Conservation (phyloP, 2,329 filamentous ascomycete genomes). For the Helicocarpus griseus region DNA sequence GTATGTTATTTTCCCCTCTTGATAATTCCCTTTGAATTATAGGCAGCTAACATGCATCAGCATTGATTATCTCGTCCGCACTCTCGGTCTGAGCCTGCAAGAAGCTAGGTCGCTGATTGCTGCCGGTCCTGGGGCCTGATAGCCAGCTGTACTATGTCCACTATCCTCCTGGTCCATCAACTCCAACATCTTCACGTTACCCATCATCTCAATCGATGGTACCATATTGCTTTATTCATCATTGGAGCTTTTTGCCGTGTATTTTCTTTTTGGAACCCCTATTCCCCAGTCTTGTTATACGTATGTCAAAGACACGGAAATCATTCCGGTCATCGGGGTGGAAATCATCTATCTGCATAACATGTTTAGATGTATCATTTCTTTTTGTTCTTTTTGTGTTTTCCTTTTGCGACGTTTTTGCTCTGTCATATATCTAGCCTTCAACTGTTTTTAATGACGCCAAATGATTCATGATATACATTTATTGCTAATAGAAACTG, state of each 20-base stretch:
- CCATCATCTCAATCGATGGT: neutral
- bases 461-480: no score
- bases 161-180: neutral
- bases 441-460: no score
- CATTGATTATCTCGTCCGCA: slow-evolving; percentile 54
- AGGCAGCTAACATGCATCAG: slow-evolving; percentile 28
- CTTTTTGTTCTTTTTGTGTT: neutral
- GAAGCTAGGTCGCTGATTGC: slow-evolving; percentile 42
- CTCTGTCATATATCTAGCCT: no score
- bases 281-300: neutral
- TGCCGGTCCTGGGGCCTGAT: neutral
- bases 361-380: neutral
- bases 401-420: neutral
- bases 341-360: neutral
- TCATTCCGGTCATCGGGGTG: neutral
- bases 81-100: slow-evolving; percentile 48
- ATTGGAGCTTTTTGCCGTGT: neutral
- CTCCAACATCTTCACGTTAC: neutral
- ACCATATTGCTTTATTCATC: neutral
- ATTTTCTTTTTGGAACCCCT: neutral
- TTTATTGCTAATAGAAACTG: no score
- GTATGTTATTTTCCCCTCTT: slow-evolving; percentile 44
- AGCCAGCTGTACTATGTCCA: neutral
- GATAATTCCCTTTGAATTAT: neutral
- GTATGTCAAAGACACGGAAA: neutral